Base-by-base conservation (phyloP, 2,329 filamentous ascomycete species). In the Ophiostoma quercus region DNA sequence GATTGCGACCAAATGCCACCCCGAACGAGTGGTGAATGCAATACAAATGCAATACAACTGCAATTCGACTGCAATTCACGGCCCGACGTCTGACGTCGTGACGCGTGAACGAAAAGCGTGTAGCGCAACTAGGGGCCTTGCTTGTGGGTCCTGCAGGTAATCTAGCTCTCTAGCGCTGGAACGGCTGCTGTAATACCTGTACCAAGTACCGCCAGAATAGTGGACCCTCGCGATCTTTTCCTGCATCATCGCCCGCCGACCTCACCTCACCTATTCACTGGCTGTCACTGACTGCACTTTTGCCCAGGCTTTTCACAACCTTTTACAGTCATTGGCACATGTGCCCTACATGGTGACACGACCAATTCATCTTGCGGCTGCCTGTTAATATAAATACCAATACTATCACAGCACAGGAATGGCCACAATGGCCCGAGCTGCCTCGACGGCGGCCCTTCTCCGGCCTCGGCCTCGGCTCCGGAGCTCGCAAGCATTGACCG, bases 371-470 rank as follows among this genome's bases (percentile, higher is more conserved):
- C 2, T 14, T 12, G 25, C 14, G 25, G 11, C 16, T 25, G 16
- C 1, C 43, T 47, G 25, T 11, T 51, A 6, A 16, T 32, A 32
- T 6, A 25, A 51, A 25, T 29, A 57, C 1, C 16, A 25, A 19
- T 4, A 60, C 14, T 25, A 60, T 34, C 11, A 62, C 25, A 32
- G 7, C 22, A 32, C 12, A 25, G n/a, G 9, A n/a, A 65, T 65
- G 62, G 62, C 62, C 62, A 41, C 62, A n/a, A 65, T 65, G 62
- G 62, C 62, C 34, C 62, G 62, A 39, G 62, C 62, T 39, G 62
- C 62, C 32, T 34, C 60, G 60, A 37, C 60, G 19, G 34, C 62
- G 34, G 62, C 62, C 62, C 34, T 65, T 34, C 34, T 39, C 32
- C 62, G 62, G 62, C 62, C 62, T 39, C 32, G 62, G 62, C 29